Percentiles rank a stretch among this genome's conserved stretches.
Conservation (phyloP, 2,329 filamentous ascomycete genomes). For the Exserohilum rostratum region DNA sequence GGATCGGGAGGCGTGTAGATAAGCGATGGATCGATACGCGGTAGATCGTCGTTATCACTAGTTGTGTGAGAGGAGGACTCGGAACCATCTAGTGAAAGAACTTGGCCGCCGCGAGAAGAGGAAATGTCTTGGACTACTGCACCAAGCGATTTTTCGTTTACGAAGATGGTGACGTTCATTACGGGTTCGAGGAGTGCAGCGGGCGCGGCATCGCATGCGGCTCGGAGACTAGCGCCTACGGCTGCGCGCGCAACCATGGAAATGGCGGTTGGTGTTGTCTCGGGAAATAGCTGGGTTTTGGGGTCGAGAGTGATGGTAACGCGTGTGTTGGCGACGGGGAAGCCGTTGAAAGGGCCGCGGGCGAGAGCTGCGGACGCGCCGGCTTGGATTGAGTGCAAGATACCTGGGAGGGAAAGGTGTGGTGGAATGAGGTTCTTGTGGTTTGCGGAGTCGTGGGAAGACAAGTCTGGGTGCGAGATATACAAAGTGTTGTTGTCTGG, state of each 20-base stretch:
- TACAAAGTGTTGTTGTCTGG: conserved; percentile 73
- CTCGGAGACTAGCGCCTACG: conserved; percentile 71
- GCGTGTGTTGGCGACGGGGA: conserved; percentile 77
- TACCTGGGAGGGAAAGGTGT: conserved; percentile 56
- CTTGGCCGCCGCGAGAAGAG: conserved; percentile 73
- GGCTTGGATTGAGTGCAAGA: conserved; percentile 69
- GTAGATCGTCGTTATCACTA: conserved; percentile 31
- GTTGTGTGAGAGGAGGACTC: conserved; percentile 14
- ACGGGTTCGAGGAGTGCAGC: conserved; percentile 87
- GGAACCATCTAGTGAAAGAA: conserved; percentile 68
- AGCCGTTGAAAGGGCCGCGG: conserved; percentile 79
- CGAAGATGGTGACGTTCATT: conserved; percentile 86
- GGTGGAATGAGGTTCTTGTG: conserved; percentile 59
- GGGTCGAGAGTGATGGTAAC: conserved; percentile 74
- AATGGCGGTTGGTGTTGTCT: conserved; percentile 69
- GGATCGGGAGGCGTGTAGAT: conserved; percentile 91
- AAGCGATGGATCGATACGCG: conserved; percentile 68
- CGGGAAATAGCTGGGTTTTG: conserved; percentile 66
- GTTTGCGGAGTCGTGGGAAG: conserved; percentile 43
- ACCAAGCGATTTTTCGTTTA: conserved; percentile 81
- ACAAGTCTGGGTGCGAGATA: conserved; percentile 60
- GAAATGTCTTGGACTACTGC: conserved; percentile 82
- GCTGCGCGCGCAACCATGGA: conserved; percentile 69
- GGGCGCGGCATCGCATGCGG: conserved; percentile 60
- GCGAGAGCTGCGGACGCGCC: conserved; percentile 84